These are phyloP conservation scores for Phytophthora citricola DNA, from an alignment of 352 stramenopile species.

Conservation along the genomic window DNA sequence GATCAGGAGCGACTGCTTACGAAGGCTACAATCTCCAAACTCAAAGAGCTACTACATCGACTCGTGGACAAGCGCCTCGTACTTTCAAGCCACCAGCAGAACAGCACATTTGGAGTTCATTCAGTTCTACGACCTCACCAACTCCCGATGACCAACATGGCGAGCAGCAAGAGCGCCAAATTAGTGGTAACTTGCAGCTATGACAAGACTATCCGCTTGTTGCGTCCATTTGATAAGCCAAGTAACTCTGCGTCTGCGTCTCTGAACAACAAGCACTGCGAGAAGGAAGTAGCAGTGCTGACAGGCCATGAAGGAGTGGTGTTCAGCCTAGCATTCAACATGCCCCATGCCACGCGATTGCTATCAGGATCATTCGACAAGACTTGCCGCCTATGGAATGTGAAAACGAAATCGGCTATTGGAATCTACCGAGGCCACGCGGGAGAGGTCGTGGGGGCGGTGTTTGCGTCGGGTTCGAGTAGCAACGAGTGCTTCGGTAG, in stretches of 20 bases:
- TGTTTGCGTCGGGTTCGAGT: slow-evolving; percentile 43
- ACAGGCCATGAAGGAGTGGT: slow-evolving; percentile 70
- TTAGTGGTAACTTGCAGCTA: slow-evolving; percentile 78
- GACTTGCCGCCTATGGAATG: slow-evolving; percentile 77
- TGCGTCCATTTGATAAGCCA: slow-evolving; percentile 38
- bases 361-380: slow-evolving; percentile 84
- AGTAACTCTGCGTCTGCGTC: background rate
- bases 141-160: slow-evolving; percentile 77
- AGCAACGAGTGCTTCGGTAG: slow-evolving; percentile 54
- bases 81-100: slow-evolving; percentile 32
- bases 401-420: slow-evolving; percentile 31
- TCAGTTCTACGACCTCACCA: slow-evolving; percentile 61
- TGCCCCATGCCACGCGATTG: slow-evolving; percentile 51
- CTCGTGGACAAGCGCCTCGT: slow-evolving; percentile 77
- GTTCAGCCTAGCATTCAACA: slow-evolving; percentile 73
- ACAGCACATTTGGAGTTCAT: slow-evolving; percentile 39
- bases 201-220: slow-evolving; percentile 74
- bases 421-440: slow-evolving; percentile 66
- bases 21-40: slow-evolving; percentile 43
- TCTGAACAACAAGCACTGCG: slow-evolving; percentile 17
- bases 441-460: slow-evolving; percentile 60
- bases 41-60: slow-evolving; percentile 68
- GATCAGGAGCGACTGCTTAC: slow-evolving; percentile 70
- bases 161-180: slow-evolving; percentile 67
- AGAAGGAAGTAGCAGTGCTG: slow-evolving; percentile 45